A percentile compares a stretch with the other conserved stretches of the same genome.
These are phyloP conservation scores for Pseudozyma hubeiensis DNA, from an alignment of 1,284 basidiomycete species.

Conservation along the genomic window DNA sequence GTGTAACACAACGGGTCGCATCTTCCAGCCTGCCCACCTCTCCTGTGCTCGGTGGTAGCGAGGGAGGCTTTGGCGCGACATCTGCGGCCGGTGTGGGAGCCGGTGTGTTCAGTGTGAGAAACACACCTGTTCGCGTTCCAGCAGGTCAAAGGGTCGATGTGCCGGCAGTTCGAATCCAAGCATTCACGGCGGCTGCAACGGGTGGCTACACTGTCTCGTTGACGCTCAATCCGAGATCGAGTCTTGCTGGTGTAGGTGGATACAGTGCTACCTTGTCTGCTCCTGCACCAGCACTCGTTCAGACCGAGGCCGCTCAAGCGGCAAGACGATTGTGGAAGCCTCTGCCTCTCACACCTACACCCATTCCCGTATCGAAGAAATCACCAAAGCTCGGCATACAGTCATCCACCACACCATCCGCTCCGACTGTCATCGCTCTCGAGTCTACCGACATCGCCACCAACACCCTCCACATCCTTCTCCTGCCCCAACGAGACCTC, in stretches of 20 bases:
- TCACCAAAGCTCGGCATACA: conserved; percentile 1
- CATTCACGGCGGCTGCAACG: conserved; percentile 27
- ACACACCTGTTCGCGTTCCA: conserved; percentile 17
- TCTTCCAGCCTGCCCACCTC: conserved; percentile 26
- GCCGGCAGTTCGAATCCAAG: conserved; percentile 25
- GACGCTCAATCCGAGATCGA: conserved; percentile 18
- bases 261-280: conserved; percentile 12
- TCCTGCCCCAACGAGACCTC: conserved; percentile 21
- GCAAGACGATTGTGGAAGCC: conserved; percentile 22
- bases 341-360: conserved; percentile 1
- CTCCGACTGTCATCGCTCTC: conserved; percentile 7
- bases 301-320: not conserved
- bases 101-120: conserved; percentile 23
- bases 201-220: conserved; percentile 21
- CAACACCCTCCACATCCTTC: conserved; percentile 43
- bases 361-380: not conserved
- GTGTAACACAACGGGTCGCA: conserved; percentile 6
- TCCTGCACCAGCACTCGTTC: conserved; percentile 3
- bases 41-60: conserved; percentile 1
- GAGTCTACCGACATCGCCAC: conserved; percentile 10
- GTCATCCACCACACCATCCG: not conserved
- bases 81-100: not conserved
- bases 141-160: conserved; percentile 4
- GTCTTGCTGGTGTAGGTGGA: not conserved
- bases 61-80: not conserved